A percentile compares a stretch with the other conserved stretches of the same genome.
phyloP scores from a whole-genome alignment of 805 yeast genomes.

The Zygoascus tannicola region DNA sequence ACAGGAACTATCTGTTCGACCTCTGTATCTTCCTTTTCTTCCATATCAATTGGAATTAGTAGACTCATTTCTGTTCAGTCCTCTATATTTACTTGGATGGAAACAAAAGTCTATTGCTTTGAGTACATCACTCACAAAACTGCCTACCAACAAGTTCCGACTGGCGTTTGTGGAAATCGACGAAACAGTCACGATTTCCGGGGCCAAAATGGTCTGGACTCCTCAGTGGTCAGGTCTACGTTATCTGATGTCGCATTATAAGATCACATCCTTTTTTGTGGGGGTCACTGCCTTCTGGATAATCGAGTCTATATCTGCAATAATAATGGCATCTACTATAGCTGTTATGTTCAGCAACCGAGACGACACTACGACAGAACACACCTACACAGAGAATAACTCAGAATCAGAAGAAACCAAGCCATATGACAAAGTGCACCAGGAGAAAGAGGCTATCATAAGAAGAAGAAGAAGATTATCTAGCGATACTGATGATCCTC shows the following conservation, averaged over 20 bases:
- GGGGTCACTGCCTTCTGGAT: conserved; percentile 24
- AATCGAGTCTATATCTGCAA: conserved; percentile 16
- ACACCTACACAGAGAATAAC: too few relatives aligned
- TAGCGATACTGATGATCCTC: too few relatives aligned
- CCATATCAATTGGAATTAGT: conserved; percentile 22
- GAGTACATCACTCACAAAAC: not conserved
- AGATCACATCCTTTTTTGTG: conserved; percentile 17
- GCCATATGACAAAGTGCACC: too few relatives aligned
- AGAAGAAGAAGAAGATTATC: too few relatives aligned
- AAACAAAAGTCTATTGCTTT: not conserved
- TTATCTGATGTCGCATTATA: conserved; percentile 23
- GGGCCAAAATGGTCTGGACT: conserved; percentile 18
- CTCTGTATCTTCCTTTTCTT: conserved; percentile 27
- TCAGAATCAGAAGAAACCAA: too few relatives aligned
- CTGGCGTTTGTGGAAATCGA: conserved; percentile 21
- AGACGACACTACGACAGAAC: too few relatives aligned
- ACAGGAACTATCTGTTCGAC: conserved; percentile 13
- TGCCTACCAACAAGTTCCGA: conserved; percentile 5
- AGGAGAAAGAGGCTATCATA: too few relatives aligned
- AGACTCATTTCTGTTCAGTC: conserved; percentile 22
- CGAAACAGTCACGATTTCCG: conserved; percentile 19
- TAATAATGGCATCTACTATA: conserved; percentile 15
- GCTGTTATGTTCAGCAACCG: too few relatives aligned
- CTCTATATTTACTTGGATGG: conserved; percentile 24
- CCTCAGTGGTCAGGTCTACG: conserved; percentile 27